A percentile compares a stretch with the other conserved stretches of the same genome.
phyloP scores from a whole-genome alignment of 352 stramenopile genomes.

The Phytophthora agathidicida region DNA sequence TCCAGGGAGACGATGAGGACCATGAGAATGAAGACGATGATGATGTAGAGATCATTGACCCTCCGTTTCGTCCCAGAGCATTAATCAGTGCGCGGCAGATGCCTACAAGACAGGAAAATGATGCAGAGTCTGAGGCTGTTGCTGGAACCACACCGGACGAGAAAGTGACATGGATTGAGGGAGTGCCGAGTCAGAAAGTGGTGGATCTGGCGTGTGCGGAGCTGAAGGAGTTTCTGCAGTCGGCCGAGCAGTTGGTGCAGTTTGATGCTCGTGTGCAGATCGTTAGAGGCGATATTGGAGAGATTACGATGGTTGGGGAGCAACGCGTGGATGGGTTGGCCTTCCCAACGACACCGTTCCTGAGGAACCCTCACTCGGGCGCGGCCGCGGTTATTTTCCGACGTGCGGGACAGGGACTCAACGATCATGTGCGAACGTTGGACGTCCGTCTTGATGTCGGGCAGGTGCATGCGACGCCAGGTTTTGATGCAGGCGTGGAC shows the following conservation, averaged over 20 bases:
- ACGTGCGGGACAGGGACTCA: conserved; percentile 32
- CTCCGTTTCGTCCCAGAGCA: conserved; percentile 9
- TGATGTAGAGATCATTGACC: not conserved
- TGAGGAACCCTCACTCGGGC: conserved; percentile 37
- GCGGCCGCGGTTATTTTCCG: conserved; percentile 36
- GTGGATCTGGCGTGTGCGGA: conserved; percentile 28
- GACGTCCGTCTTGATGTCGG: conserved; percentile 31
- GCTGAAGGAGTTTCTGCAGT: conserved; percentile 40
- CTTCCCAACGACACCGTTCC: conserved; percentile 32
- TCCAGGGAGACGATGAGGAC: conserved; percentile 28
- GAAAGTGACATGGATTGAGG: conserved; percentile 15
- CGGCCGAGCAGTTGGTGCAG: conserved; percentile 36
- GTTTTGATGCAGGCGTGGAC: conserved; percentile 54
- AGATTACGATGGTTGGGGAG: conserved; percentile 31
- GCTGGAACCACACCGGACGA: not conserved
- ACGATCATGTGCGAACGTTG: conserved; percentile 25
- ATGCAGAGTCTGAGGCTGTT: not conserved
- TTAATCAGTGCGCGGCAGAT: not conserved
- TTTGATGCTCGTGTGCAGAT: conserved; percentile 46
- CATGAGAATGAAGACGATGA: conserved; percentile 14
- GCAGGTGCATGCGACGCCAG: conserved; percentile 47
- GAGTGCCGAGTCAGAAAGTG: conserved; percentile 28
- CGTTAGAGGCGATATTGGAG: conserved; percentile 46
- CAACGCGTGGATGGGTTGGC: conserved; percentile 39
- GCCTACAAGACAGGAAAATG: not conserved